These are phyloP conservation scores for Neonectria coccinea DNA, from an alignment of 2,329 filamentous ascomycete species.

Conservation along the genomic window DNA sequence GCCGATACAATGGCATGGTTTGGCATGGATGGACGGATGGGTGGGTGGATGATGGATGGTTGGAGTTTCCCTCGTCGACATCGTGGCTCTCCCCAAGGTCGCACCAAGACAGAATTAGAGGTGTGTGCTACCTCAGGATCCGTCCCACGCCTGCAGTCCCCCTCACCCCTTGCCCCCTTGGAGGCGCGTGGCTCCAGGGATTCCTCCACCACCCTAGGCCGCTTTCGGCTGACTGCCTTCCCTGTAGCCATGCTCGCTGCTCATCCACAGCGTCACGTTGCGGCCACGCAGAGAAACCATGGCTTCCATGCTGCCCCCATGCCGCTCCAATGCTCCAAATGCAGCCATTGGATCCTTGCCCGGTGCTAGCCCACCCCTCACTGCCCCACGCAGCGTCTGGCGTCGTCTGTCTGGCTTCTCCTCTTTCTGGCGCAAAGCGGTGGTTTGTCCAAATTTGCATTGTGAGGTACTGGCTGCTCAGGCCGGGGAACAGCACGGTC, in stretches of 20 bases:
- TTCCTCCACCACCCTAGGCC: conserved; percentile 43
- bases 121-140: conserved; percentile 22
- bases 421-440: conserved; percentile 20
- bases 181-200: conserved; percentile 55
- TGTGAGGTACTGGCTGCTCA: conserved; percentile 12
- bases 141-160: conserved; percentile 17
- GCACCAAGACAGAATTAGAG: conserved; percentile 23
- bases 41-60: background rate
- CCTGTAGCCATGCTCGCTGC: conserved; percentile 44
- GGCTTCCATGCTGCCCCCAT: conserved; percentile 23
- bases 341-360: conserved; percentile 38
- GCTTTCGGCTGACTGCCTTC: conserved; percentile 40
- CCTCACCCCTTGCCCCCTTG: conserved; percentile 34
- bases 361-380: conserved; percentile 32
- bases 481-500: conserved; percentile 17
- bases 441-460: conserved; percentile 7
- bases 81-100: conserved; percentile 9
- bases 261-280: conserved; percentile 48
- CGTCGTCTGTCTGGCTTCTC: conserved; percentile 29
- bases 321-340: conserved; percentile 5
- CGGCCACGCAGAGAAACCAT: conserved; percentile 46
- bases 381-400: conserved; percentile 36
- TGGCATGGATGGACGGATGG: background rate
- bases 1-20: background rate
- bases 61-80: conserved; percentile 13